Conservation (phyloP, 495 filamentous ascomycete species). For the Penicillium alfredii region DNA sequence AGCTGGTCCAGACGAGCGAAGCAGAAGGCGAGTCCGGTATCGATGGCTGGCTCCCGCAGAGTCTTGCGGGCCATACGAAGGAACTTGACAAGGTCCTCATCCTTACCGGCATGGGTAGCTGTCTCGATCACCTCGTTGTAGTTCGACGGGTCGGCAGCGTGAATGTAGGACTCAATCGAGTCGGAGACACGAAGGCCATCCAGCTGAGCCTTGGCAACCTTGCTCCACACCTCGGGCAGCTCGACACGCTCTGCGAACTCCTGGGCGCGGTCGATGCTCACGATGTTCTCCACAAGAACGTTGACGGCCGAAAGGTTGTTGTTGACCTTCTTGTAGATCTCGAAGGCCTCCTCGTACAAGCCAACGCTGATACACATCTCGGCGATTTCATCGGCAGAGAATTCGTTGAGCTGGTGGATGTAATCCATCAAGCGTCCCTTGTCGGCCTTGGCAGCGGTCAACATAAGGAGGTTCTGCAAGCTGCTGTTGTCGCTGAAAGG, state of each 20-base stretch:
- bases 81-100: conserved; percentile 96
- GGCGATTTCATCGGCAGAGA: conserved; percentile 88
- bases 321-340: conserved; percentile 96
- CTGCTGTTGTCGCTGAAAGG: conserved; percentile 95
- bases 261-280: conserved; percentile 96
- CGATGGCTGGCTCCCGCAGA: conserved; percentile 86
- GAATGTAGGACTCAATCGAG: conserved; percentile 94
- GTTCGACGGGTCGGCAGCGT: conserved; percentile 87
- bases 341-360: conserved; percentile 94
- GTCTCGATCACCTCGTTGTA: conserved; percentile 95
- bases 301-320: conserved; percentile 81
- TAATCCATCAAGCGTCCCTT: conserved; percentile 95
- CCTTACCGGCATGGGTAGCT: conserved; percentile 92
- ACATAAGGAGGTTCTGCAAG: conserved; percentile 93
- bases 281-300: conserved; percentile 93
- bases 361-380: conserved; percentile 90
- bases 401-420: conserved; percentile 83
- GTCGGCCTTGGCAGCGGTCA: conserved; percentile 95
- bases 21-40: conserved; percentile 89
- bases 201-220: conserved; percentile 95
- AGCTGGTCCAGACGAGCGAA: conserved; percentile 89
- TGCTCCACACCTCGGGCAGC: conserved; percentile 96
- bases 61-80: conserved; percentile 97
- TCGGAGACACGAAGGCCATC: conserved; percentile 92
- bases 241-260: conserved; percentile 96